Base-by-base conservation (phyloP, 2,329 filamentous ascomycete genomes). In the Colletotrichum sp. region DNA sequence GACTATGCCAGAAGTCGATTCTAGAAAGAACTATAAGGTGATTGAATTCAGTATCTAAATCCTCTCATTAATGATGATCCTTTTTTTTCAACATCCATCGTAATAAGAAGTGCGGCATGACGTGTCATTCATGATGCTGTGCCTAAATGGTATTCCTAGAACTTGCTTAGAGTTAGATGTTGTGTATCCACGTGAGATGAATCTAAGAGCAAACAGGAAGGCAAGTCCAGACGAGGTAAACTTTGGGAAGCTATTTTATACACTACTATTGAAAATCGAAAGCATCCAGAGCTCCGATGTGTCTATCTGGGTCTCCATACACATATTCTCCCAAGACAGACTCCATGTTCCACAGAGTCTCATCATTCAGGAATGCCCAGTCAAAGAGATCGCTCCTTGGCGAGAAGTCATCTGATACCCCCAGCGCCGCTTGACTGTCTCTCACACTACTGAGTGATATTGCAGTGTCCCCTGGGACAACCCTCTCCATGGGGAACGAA, bases 261-360 rank as follows among this genome's bases (percentile, higher is more conserved):
- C 12, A 3, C 9, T 21, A 21, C 21, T 58, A 55, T 13, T 12
- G 30, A n/a, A 48, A 48, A 10, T 38, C 65, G 16, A 64, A 59
- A 7, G n/a, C 24, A 65, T 67, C 61, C 26, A 71, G 48, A 26
- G 63, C 21, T 2, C 65, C 70, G 18, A 36, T 52, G 12, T 55
- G 70, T 10, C 55, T 36, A 16, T 14, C 64, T 6, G 69, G 64
- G 32, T 78, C 77, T 13, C 74, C 78, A 28, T 78, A 77, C 9
- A 75, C 77, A 28, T 77, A 79, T 30, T 78, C 74, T 21, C 77
- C 76, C 21, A 79, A 52, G 21, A 72, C 68, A 7, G 67, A 69
- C 26, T 78, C 75, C 77, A 78, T 78, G 18, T 77, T 79, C 77
- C 77, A 79, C 13, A 77, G 14, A 12, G 74, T 63, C 10, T 75